phyloP scores from a whole-genome alignment of 2,329 filamentous ascomycete species.

The Xylariaceae sp. region DNA sequence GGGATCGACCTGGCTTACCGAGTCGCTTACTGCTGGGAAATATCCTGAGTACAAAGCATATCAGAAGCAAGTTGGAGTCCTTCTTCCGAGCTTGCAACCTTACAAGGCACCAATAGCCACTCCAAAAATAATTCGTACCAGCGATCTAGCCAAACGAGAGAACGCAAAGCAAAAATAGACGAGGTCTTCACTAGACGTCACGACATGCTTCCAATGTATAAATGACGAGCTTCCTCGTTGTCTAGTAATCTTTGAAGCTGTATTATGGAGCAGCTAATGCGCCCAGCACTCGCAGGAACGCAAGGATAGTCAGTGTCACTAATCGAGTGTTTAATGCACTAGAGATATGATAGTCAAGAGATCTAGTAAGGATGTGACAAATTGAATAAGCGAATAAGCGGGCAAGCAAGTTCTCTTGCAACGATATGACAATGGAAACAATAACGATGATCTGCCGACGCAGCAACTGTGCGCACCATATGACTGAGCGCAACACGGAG shows the following conservation, averaged over 20 bases:
- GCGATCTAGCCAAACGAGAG: constrained; percentile 55
- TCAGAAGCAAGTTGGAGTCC: constrained; percentile 80
- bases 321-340: too few species aligned
- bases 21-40: constrained; percentile 78
- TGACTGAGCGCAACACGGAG: too few species aligned
- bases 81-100: constrained; percentile 67
- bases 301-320: too few species aligned
- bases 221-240: neutral
- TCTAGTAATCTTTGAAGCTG: neutral
- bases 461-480: too few species aligned
- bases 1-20: constrained; percentile 86
- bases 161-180: constrained; percentile 48
- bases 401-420: too few species aligned
- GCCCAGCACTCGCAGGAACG: too few species aligned
- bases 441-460: too few species aligned
- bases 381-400: too few species aligned
- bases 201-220: neutral
- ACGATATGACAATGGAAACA: too few species aligned
- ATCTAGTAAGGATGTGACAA: too few species aligned
- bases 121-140: constrained; percentile 57
- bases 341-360: too few species aligned
- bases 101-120: constrained; percentile 49
- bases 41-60: constrained; percentile 90
- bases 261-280: neutral
- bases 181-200: neutral